phyloP scores from a whole-genome alignment of 352 stramenopile genomes.

The Plasmopara halstedii region DNA sequence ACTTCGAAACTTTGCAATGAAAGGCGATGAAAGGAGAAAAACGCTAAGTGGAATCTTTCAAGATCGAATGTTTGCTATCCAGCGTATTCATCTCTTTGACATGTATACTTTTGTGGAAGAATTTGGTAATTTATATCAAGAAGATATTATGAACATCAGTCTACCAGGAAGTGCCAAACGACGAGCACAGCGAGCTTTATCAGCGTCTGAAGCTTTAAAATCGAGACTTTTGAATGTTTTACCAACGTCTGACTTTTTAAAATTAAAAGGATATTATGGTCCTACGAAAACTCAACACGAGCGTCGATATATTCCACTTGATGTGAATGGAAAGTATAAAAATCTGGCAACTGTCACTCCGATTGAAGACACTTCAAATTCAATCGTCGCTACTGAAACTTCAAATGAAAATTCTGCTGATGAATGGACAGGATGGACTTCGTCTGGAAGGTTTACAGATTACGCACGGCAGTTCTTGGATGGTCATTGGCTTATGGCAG shows the following conservation, averaged over 20 bases:
- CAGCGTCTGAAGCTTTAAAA: constrained; percentile 53
- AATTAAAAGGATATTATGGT: constrained; percentile 48
- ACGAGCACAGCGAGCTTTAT: constrained; percentile 43
- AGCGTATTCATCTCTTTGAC: constrained; percentile 71
- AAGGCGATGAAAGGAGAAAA: constrained; percentile 70
- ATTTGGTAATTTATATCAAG: constrained; percentile 68
- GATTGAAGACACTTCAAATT: constrained; percentile 8
- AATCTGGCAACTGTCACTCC: constrained; percentile 15
- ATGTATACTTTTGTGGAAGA: constrained; percentile 68
- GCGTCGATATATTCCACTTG: constrained; percentile 18
- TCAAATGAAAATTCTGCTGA: constrained; percentile 3
- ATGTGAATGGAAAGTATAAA: constrained; percentile 10
- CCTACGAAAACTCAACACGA: constrained; percentile 13
- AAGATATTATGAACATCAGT: constrained; percentile 73
- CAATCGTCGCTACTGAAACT: not conserved
- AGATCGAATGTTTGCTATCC: constrained; percentile 72
- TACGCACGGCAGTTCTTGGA: constrained; percentile 50
- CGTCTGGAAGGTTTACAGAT: constrained; percentile 6
- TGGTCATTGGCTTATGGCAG: constrained; percentile 65
- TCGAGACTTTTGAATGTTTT: constrained; percentile 49
- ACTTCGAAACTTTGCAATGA: constrained; percentile 79
- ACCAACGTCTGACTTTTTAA: constrained; percentile 58
- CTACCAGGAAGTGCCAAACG: constrained; percentile 54
- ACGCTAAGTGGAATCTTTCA: constrained; percentile 67
- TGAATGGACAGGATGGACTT: constrained; percentile 20